Evolutionary conservation across 352 stramenopile species (phyloP).

Genomic region (Pythium oligandrum): DNA sequence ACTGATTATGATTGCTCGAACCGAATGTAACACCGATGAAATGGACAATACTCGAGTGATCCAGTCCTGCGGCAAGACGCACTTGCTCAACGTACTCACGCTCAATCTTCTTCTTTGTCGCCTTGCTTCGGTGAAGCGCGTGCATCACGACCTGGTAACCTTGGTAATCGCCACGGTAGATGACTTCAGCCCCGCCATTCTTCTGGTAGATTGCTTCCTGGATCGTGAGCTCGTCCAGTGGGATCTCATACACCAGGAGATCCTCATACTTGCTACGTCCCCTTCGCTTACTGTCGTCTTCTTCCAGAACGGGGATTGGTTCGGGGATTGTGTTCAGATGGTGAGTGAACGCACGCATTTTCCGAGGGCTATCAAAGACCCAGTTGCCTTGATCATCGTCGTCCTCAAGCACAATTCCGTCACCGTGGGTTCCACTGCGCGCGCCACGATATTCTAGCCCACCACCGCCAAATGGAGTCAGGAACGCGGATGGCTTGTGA

Average conservation of each 20-base stretch:
- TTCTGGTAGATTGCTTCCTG: slow-evolving; percentile 22
- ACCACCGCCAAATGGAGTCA: background rate
- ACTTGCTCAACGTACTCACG: slow-evolving; percentile 65
- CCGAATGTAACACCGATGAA: slow-evolving; percentile 76
- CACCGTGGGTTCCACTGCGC: background rate
- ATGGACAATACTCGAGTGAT: slow-evolving; percentile 69
- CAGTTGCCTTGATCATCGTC: slow-evolving; percentile 44
- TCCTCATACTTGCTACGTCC: slow-evolving; percentile 57
- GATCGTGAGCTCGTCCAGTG: slow-evolving; percentile 58
- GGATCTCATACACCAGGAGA: slow-evolving; percentile 72
- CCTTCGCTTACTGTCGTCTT: slow-evolving; percentile 39
- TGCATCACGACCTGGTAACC: slow-evolving; percentile 66
- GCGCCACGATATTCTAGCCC: background rate
- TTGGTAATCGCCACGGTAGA: slow-evolving; percentile 67
- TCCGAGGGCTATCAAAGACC: slow-evolving; percentile 41
- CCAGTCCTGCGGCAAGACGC: slow-evolving; percentile 46
- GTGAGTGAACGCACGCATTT: slow-evolving; percentile 19
- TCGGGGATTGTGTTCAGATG: background rate
- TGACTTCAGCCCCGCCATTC: slow-evolving; percentile 12
- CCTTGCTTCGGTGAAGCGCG: slow-evolving; percentile 47
- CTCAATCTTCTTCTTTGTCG: slow-evolving; percentile 30
- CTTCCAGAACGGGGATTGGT: slow-evolving; percentile 33
- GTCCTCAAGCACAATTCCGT: background rate
- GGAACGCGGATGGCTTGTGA: background rate
- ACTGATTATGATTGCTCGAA: slow-evolving; percentile 28